These are phyloP conservation scores for Endocarpon pusillum DNA, from an alignment of 495 filamentous ascomycete genomes.

Conservation along the genomic window DNA sequence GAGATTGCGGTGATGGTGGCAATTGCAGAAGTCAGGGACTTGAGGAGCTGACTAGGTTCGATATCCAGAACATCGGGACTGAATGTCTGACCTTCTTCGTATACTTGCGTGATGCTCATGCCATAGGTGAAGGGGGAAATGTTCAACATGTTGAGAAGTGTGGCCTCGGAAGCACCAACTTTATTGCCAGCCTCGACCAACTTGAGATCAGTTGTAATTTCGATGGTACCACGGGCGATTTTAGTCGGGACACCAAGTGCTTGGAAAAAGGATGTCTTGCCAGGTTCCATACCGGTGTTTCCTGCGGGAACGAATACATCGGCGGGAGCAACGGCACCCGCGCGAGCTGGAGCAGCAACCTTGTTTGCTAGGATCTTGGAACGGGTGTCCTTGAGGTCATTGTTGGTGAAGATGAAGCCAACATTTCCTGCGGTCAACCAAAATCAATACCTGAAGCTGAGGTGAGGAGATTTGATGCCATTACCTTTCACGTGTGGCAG, in stretches of 20 bases:
- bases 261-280: slow-evolving; percentile 99
- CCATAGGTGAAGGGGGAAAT: slow-evolving; percentile 99
- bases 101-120: slow-evolving; percentile 89
- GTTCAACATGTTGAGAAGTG: slow-evolving; percentile 98
- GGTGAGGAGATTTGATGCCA: slow-evolving; percentile 7
- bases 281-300: slow-evolving; percentile 99
- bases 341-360: slow-evolving; percentile 91
- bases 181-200: slow-evolving; percentile 82
- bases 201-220: slow-evolving; percentile 98
- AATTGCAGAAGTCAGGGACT: slow-evolving; percentile 66
- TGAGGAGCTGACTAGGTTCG: slow-evolving; percentile 76
- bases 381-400: slow-evolving; percentile 75
- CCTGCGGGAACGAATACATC: slow-evolving; percentile 89
- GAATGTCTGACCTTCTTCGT: slow-evolving; percentile 91
- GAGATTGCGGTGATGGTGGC: slow-evolving; percentile 77
- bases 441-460: slow-evolving; percentile 1
- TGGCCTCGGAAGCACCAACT: slow-evolving; percentile 97
- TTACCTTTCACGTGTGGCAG: slow-evolving; percentile 83
- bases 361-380: slow-evolving; percentile 92
- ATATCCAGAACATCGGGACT: slow-evolving; percentile 73
- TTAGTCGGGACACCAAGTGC: slow-evolving; percentile 99
- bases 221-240: slow-evolving; percentile 99
- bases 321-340: slow-evolving; percentile 79
- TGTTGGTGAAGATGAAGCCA: slow-evolving; percentile 99
- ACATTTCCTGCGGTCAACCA: slow-evolving; percentile 48